Evolutionary conservation across 2,329 filamentous ascomycete genomes (phyloP).

Genomic region (Sclerotinia minor): DNA sequence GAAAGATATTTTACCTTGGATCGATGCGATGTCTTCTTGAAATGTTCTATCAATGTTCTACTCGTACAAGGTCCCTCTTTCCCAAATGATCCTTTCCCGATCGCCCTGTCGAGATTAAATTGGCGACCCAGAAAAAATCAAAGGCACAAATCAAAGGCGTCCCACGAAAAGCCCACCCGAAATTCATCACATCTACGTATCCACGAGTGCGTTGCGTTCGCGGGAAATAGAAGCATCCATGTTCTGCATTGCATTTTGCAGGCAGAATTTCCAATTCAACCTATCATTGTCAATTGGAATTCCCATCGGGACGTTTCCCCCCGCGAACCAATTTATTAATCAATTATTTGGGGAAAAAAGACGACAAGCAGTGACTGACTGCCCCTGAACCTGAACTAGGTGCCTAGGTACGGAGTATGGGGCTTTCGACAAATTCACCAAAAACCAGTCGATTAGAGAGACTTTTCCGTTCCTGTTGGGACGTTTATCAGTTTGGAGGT

Average conservation of each 20-base stretch:
- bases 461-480: background rate
- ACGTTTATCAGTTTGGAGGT: background rate
- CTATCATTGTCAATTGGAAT: slow-evolving; percentile 15
- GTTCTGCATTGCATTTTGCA: slow-evolving; percentile 23
- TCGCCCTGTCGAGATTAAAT: slow-evolving; percentile 23
- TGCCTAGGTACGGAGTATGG: background rate
- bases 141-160: slow-evolving; percentile 14
- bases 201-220: slow-evolving; percentile 20
- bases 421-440: slow-evolving; percentile 7
- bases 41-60: slow-evolving; percentile 7
- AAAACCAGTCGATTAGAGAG: background rate
- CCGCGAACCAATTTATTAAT: background rate
- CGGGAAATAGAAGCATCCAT: slow-evolving; percentile 16
- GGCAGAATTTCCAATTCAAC: background rate
- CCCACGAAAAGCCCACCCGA: slow-evolving; percentile 15
- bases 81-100: background rate
- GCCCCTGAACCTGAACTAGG: slow-evolving; percentile 5
- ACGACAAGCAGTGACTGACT: background rate
- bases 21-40: slow-evolving; percentile 3
- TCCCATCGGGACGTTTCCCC: slow-evolving; percentile 1
- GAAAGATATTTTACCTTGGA: background rate
- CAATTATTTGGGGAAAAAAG: background rate
- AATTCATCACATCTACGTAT: background rate
- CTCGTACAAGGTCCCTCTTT: background rate
- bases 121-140: slow-evolving; percentile 14